phyloP scores from a whole-genome alignment of 192 early-diverging fungal species.

The Mortierella claussenii region DNA sequence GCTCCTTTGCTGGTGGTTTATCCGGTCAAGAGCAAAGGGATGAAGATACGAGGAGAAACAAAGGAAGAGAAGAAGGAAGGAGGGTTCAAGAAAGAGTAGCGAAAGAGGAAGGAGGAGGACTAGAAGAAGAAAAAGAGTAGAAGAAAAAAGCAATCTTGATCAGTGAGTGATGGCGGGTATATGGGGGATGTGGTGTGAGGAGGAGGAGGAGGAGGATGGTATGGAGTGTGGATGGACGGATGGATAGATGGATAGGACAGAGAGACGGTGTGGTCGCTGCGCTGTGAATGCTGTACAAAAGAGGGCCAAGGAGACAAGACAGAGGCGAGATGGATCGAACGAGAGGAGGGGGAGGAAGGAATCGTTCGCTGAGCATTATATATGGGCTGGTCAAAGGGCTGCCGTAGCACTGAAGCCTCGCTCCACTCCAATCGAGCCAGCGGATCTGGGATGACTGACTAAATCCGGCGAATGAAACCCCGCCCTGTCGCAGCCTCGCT shows the following conservation, averaged over 20 bases:
- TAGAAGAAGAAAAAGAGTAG: neutral
- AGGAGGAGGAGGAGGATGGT: neutral
- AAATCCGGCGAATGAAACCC: conserved; percentile 14
- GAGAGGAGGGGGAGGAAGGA: neutral
- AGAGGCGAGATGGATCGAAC: neutral
- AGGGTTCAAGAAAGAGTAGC: neutral
- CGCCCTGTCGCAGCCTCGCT: conserved; percentile 11
- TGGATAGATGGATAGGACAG: too few species aligned
- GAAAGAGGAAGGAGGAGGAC: neutral
- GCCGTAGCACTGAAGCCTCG: neutral
- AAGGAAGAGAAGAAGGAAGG: neutral
- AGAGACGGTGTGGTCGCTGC: too few species aligned
- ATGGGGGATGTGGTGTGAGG: too few species aligned
- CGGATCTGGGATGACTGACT: neutral
- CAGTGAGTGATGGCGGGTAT: neutral
- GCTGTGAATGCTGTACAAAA: too few species aligned
- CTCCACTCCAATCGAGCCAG: neutral
- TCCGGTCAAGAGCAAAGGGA: neutral
- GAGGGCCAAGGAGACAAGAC: too few species aligned
- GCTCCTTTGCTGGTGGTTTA: neutral
- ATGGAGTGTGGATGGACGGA: too few species aligned
- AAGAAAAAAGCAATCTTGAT: neutral
- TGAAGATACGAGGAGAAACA: neutral
- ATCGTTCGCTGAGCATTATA: too few species aligned
- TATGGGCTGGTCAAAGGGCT: too few species aligned